Conservation (phyloP, 2,329 filamentous ascomycete genomes). For the Rutstroemia sp. region DNA sequence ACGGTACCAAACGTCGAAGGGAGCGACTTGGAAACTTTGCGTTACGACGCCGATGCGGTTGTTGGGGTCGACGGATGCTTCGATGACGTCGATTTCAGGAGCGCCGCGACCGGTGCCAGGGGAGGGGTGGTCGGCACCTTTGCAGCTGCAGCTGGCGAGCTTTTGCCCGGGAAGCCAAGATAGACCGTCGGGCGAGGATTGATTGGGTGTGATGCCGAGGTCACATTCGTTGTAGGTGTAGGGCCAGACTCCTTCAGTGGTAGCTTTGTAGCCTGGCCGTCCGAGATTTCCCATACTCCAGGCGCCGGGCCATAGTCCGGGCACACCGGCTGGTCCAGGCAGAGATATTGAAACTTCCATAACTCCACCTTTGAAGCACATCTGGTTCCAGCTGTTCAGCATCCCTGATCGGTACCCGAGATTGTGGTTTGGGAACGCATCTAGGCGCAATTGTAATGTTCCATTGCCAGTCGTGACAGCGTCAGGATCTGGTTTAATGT, state of each 20-base stretch:
- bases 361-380: slow-evolving; percentile 48
- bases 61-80: slow-evolving; percentile 42
- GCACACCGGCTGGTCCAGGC: slow-evolving; percentile 41
- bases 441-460: slow-evolving; percentile 38
- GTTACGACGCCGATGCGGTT: slow-evolving; percentile 32
- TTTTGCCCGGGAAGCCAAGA: slow-evolving; percentile 62
- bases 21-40: slow-evolving; percentile 32
- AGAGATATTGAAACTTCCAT: slow-evolving; percentile 45
- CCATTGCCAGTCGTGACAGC: slow-evolving; percentile 42
- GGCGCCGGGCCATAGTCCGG: slow-evolving; percentile 44
- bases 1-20: slow-evolving; percentile 38
- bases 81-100: slow-evolving; percentile 65
- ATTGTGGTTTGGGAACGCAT: slow-evolving; percentile 38
- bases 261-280: slow-evolving; percentile 42
- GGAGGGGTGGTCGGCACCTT: slow-evolving; percentile 55
- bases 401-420: slow-evolving; percentile 42
- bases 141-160: slow-evolving; percentile 58
- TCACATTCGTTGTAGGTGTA: slow-evolving; percentile 49
- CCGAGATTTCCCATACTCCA: slow-evolving; percentile 50
- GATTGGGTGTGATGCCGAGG: slow-evolving; percentile 62
- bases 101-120: slow-evolving; percentile 57
- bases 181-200: slow-evolving; percentile 57
- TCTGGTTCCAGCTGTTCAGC: slow-evolving; percentile 45
- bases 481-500: slow-evolving; percentile 27
- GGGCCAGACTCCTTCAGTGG: slow-evolving; percentile 47